A percentile compares a stretch with the other conserved stretches of the same genome.
These are phyloP conservation scores for Laguncularia racemosa DNA, from an alignment of 345 rosid species.

Conservation along the genomic window DNA sequence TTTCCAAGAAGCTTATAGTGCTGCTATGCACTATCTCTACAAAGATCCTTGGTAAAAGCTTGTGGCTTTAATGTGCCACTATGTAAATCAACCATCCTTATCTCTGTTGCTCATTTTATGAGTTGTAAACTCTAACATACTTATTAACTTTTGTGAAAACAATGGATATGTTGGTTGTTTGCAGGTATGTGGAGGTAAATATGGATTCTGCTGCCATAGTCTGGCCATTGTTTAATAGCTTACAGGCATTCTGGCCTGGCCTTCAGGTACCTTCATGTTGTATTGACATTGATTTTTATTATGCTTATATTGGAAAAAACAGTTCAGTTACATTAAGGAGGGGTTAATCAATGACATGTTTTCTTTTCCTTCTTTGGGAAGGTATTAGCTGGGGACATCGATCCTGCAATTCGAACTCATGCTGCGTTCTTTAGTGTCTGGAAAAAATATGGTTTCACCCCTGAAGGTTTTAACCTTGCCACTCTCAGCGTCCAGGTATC, in stretches of 20 bases:
- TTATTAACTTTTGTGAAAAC: not conserved
- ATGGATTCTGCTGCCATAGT: slow-evolving; percentile 98
- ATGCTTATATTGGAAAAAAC: not conserved
- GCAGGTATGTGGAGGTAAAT: slow-evolving; percentile 97
- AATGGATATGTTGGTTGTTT: slow-evolving; percentile 9
- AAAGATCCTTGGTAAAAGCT: slow-evolving; percentile 93
- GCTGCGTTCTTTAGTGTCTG: slow-evolving; percentile 94
- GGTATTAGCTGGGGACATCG: slow-evolving; percentile 96
- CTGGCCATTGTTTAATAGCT: slow-evolving; percentile 94
- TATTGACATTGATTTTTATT: slow-evolving; percentile 1
- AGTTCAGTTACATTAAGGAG: not conserved
- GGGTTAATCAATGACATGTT: not conserved
- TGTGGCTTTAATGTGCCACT: slow-evolving; percentile 13
- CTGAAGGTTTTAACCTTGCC: slow-evolving; percentile 96
- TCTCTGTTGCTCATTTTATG: slow-evolving; percentile 6
- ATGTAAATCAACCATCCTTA: slow-evolving; percentile 17
- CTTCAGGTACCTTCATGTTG: slow-evolving; percentile 64
- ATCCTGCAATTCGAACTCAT: slow-evolving; percentile 96
- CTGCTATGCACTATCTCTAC: slow-evolving; percentile 83
- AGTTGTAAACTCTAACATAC: not conserved
- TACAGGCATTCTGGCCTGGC: slow-evolving; percentile 99
- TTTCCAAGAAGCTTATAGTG: slow-evolving; percentile 90
- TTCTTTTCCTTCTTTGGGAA: slow-evolving; percentile 21
- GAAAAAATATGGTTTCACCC: slow-evolving; percentile 93
- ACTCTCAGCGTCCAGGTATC: slow-evolving; percentile 62